Conservation (phyloP, 1,284 basidiomycete species). For the Vanrija pseudolonga region DNA sequence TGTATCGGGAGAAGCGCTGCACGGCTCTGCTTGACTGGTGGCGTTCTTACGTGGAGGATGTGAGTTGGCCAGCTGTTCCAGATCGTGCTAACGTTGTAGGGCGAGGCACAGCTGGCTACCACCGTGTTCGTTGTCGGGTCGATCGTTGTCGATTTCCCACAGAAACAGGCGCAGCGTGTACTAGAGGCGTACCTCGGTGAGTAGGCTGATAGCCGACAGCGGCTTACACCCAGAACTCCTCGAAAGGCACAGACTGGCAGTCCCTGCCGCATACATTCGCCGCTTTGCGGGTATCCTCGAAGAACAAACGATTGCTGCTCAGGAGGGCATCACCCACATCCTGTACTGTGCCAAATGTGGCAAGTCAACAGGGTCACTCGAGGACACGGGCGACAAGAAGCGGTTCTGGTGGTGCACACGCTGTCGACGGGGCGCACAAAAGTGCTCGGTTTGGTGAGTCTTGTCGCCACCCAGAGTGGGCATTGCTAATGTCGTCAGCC, state of each 20-base stretch:
- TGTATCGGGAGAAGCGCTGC: constrained; percentile 11
- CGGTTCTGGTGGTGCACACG: constrained; percentile 42
- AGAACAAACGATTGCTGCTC: constrained; percentile 24
- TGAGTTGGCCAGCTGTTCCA: constrained; percentile 27
- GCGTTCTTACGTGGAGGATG: constrained; percentile 38
- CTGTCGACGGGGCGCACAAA: constrained; percentile 32
- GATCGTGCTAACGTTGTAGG: constrained; percentile 18
- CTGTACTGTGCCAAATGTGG: constrained; percentile 34
- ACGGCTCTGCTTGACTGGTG: constrained; percentile 33
- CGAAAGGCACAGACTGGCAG: constrained; percentile 25
- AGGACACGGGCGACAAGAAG: constrained; percentile 33
- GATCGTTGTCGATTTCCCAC: constrained; percentile 27
- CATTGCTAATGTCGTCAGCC: constrained; percentile 22
- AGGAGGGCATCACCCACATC: constrained; percentile 40
- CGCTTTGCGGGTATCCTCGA: constrained; percentile 23
- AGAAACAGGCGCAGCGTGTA: constrained; percentile 29
- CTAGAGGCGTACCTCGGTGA: constrained; percentile 38
- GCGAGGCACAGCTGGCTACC: constrained; percentile 41
- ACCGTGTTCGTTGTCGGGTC: constrained; percentile 28
- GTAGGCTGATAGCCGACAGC: neutral
- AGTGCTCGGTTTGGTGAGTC: constrained; percentile 38
- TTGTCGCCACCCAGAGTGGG: neutral
- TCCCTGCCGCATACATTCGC: constrained; percentile 35
- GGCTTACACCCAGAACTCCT: constrained; percentile 30
- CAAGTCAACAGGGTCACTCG: constrained; percentile 38